A percentile compares a stretch with the other conserved stretches of the same genome.
These are phyloP conservation scores for Pichia ethanolica DNA, from an alignment of 805 yeast genomes.

Conservation along the genomic window DNA sequence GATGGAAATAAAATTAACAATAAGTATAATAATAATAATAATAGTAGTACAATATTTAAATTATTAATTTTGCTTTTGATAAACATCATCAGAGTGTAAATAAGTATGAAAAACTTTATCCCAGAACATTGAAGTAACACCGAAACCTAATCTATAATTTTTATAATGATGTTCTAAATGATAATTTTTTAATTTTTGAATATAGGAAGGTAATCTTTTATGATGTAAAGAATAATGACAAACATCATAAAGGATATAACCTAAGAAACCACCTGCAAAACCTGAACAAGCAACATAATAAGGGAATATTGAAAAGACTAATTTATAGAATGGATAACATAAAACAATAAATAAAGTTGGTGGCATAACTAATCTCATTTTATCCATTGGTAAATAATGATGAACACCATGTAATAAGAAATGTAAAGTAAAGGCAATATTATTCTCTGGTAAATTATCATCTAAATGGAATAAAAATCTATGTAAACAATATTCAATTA, in stretches of 20 bases:
- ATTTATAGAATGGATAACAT: constrained; percentile 71
- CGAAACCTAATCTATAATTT: constrained; percentile 93
- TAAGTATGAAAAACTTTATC: constrained; percentile 85
- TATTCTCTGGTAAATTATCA: constrained; percentile 73
- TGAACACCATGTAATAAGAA: constrained; percentile 93
- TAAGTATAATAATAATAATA: too few species aligned
- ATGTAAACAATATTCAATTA: constrained; percentile 81
- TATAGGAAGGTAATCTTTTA: constrained; percentile 64
- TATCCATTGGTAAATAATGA: constrained; percentile 97
- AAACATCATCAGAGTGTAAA: constrained; percentile 42
- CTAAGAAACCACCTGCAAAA: constrained; percentile 93
- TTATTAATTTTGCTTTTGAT: constrained; percentile 31
- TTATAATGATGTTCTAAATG: constrained; percentile 98
- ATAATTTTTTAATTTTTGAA: constrained; percentile 76
- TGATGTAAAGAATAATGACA: constrained; percentile 96
- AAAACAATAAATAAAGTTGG: constrained; percentile 74
- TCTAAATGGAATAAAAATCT: constrained; percentile 93
- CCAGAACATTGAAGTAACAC: constrained; percentile 93
- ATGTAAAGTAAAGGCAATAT: constrained; percentile 68
- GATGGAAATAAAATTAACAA: too few species aligned
- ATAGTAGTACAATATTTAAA: too few species aligned
- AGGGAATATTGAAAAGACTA: constrained; percentile 73
- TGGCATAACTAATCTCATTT: constrained; percentile 88
- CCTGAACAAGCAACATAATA: constrained; percentile 82
- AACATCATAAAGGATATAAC: constrained; percentile 85